Percentiles rank a stretch among this genome's conserved stretches.
Evolutionary conservation across 768 basidiomycete genomes (phyloP).

Genomic region (Leccinum aurantiacum): DNA sequence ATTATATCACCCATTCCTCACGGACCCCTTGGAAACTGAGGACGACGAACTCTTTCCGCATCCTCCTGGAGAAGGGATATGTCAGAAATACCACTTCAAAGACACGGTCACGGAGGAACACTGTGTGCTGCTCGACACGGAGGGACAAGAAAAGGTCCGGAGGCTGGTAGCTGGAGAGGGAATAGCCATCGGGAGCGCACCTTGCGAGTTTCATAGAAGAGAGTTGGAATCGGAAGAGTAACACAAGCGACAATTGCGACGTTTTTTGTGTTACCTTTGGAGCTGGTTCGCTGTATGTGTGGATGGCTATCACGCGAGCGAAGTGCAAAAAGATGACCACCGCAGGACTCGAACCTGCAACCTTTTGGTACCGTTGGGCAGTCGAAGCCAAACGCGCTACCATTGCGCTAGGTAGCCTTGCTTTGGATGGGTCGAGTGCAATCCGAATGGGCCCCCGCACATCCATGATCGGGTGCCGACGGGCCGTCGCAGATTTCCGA

Average conservation of each 20-base stretch:
- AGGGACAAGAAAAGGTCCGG: slow-evolving; percentile 35
- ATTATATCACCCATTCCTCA: slow-evolving; percentile 78
- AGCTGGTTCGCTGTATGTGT: neutral
- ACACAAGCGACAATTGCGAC: neutral
- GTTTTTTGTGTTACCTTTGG: neutral
- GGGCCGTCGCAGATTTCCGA: neutral
- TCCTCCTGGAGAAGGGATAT: slow-evolving; percentile 65
- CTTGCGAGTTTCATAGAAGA: slow-evolving; percentile 59
- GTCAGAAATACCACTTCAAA: slow-evolving; percentile 57
- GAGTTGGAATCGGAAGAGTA: slow-evolving; percentile 18
- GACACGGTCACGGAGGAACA: slow-evolving; percentile 60
- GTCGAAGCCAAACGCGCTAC: slow-evolving; percentile 96
- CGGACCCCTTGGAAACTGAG: slow-evolving; percentile 43
- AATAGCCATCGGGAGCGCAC: slow-evolving; percentile 56
- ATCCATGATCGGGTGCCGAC: neutral
- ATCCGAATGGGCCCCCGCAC: neutral
- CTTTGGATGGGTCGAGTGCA: neutral
- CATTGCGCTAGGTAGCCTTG: slow-evolving; percentile 84
- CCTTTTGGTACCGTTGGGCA: slow-evolving; percentile 79
- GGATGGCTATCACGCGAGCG: neutral
- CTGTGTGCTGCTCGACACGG: slow-evolving; percentile 45
- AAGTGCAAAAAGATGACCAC: slow-evolving; percentile 56
- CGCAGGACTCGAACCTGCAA: slow-evolving; percentile 97
- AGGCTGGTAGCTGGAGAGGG: slow-evolving; percentile 42
- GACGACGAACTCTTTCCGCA: slow-evolving; percentile 75